Base-by-base conservation (phyloP, 305 asterid genomes). In the Fraxinus paxiana region DNA sequence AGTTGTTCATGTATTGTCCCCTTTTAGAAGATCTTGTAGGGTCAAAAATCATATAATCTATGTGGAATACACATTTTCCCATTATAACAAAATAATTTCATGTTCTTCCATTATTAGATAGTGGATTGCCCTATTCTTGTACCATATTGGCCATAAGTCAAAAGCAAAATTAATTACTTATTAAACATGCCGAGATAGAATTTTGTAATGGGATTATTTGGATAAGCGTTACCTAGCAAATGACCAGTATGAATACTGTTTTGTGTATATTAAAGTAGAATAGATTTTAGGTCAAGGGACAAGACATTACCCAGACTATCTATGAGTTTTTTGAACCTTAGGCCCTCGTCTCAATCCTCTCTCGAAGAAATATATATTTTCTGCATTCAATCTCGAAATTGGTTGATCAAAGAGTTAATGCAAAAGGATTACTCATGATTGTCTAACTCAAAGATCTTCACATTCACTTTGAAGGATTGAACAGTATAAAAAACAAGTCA, bases 81-180 rank as follows among this genome's bases (percentile, higher is more conserved):
- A 67, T 26, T 67, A 65, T 28, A 12, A 65, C 28, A 67, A 26
- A 67, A 67, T 67, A 30, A 69, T 28, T 31, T 28, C 75, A 30
- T 30, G 37, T 28, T 67, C 73, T 24, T n/a, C 37, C 73, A 26
- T 28, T 28, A 28, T 28, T 67, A 17, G 0, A 4, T 17, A 73
- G 81, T 76, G 77, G 80, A 24, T 76, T 26, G 12, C 77, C 20
- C 78, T 67, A 63, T 65, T 76, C 73, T 35, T 56, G 75, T 31
- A 31, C 75, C 35, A 69, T 69, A 65, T 26, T 24, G 41, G 43
- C 41, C 43, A 31, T 6, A 5, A 30, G 38, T 67, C 73, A 69
- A 70, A 70, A 70, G 75, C 43, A 31, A 70, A 31, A 15, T 30
- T 70, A 70, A 70, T 31, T 70, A 31, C 75, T 12, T 13, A 70